Conservation (phyloP, 305 asterid species). For the Ilex paraguariensis region DNA sequence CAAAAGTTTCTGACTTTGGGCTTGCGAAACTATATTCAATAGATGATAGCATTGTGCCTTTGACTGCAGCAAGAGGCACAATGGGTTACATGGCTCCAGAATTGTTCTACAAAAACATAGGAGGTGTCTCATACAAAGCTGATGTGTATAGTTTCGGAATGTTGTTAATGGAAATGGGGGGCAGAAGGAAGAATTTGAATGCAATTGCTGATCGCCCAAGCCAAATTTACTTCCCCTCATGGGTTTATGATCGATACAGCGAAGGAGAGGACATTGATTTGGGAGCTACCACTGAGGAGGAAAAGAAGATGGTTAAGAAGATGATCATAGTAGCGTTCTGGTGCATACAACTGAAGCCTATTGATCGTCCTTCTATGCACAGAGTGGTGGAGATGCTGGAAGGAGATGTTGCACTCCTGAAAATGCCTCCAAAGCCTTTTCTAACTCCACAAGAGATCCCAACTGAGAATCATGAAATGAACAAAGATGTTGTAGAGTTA, state of each 20-base stretch:
- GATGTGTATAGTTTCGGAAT: constrained; percentile 47
- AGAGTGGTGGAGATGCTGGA: constrained; percentile 40
- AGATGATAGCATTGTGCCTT: constrained; percentile 15
- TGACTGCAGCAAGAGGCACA: constrained; percentile 33
- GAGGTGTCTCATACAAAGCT: constrained; percentile 37
- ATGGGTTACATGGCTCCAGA: constrained; percentile 49
- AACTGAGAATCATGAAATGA: background rate
- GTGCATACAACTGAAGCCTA: constrained; percentile 26
- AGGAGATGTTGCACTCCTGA: constrained; percentile 21
- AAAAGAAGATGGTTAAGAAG: constrained; percentile 31
- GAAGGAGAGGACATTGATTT: constrained; percentile 26
- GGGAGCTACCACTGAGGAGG: constrained; percentile 23
- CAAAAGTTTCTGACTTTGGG: constrained; percentile 37
- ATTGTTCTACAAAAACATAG: constrained; percentile 29
- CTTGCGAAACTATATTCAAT: constrained; percentile 25
- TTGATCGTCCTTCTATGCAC: constrained; percentile 34
- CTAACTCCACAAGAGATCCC: constrained; percentile 29
- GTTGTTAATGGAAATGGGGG: constrained; percentile 35
- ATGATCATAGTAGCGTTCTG: constrained; percentile 17
- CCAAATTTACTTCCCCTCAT: constrained; percentile 32
- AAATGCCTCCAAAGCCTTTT: constrained; percentile 47
- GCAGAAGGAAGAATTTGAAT: too few species aligned
- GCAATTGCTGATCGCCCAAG: constrained; percentile 15
- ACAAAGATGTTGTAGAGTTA: background rate
- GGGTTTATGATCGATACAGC: constrained; percentile 28